A percentile compares a stretch with the other conserved stretches of the same genome.
phyloP scores from a whole-genome alignment of 2,329 filamentous ascomycete genomes.

The Ophiocordyceps unilateralis region DNA sequence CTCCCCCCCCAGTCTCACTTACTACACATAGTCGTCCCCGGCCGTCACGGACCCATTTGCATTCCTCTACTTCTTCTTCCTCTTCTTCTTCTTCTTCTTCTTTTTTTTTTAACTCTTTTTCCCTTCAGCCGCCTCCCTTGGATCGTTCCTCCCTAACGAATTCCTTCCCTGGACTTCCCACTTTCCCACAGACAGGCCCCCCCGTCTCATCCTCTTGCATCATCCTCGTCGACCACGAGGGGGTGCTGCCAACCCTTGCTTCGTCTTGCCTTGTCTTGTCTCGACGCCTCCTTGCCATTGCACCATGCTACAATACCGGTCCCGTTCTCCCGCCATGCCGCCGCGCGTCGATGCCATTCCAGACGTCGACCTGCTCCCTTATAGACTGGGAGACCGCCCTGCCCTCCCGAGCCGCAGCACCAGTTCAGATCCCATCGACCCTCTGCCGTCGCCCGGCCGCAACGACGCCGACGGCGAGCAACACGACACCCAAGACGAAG shows the following conservation, averaged over 20 bases:
- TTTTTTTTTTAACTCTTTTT: background rate
- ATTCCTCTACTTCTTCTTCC: background rate
- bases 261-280: background rate
- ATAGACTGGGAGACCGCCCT: slow-evolving; percentile 3
- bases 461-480: background rate
- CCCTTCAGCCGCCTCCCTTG: background rate
- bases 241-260: background rate
- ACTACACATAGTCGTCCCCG: too few species aligned
- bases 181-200: background rate
- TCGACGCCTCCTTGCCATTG: background rate
- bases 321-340: background rate
- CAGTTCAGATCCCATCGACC: too few species aligned
- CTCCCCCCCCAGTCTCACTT: too few species aligned
- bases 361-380: slow-evolving; percentile 3
- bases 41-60: background rate
- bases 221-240: background rate
- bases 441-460: background rate
- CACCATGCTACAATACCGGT: too few species aligned
- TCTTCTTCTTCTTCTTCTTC: background rate
- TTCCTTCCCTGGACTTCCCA: background rate
- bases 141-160: too few species aligned
- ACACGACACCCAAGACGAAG: background rate
- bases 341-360: slow-evolving; percentile 6
- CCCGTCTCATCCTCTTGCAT: background rate
- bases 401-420: background rate